Conservation (phyloP, 192 early-diverging fungal genomes). For the Coemansia sp. region DNA sequence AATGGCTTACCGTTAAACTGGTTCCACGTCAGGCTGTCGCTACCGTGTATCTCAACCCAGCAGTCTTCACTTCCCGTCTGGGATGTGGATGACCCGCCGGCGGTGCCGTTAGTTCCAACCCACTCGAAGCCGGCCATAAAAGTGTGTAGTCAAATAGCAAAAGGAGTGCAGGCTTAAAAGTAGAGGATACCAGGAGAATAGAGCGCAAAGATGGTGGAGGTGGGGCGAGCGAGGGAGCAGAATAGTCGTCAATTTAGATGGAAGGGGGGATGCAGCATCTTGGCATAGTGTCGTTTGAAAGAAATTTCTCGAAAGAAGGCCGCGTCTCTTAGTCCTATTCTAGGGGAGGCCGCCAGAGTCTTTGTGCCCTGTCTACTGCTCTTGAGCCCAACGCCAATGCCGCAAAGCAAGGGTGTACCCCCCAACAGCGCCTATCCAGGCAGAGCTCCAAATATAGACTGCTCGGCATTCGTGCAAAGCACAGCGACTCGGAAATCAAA, state of each 20-base stretch:
- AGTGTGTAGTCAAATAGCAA: background rate
- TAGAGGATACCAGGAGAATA: background rate
- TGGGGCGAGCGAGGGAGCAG: background rate
- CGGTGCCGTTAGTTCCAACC: conserved; percentile 24
- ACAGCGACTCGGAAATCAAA: background rate
- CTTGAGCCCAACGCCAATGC: background rate
- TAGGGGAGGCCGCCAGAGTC: background rate
- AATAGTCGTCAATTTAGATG: conserved; percentile 1
- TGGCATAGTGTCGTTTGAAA: background rate
- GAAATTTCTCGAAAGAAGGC: background rate
- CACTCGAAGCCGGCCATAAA: conserved; percentile 35
- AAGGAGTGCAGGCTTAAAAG: background rate
- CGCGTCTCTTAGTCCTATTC: background rate
- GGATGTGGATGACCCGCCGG: conserved; percentile 10
- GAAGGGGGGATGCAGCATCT: background rate
- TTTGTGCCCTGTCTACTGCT: background rate
- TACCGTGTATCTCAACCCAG: conserved; percentile 47
- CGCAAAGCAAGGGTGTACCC: no score
- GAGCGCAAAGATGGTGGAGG: background rate
- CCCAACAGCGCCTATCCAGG: no score
- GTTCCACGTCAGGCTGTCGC: conserved; percentile 46
- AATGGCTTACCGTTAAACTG: conserved; percentile 32
- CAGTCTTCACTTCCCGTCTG: conserved; percentile 44
- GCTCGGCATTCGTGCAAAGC: background rate
- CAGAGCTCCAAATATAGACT: background rate